Conservation (phyloP, 139 green algal species). For the Chlamydomonas asymmetrica region DNA sequence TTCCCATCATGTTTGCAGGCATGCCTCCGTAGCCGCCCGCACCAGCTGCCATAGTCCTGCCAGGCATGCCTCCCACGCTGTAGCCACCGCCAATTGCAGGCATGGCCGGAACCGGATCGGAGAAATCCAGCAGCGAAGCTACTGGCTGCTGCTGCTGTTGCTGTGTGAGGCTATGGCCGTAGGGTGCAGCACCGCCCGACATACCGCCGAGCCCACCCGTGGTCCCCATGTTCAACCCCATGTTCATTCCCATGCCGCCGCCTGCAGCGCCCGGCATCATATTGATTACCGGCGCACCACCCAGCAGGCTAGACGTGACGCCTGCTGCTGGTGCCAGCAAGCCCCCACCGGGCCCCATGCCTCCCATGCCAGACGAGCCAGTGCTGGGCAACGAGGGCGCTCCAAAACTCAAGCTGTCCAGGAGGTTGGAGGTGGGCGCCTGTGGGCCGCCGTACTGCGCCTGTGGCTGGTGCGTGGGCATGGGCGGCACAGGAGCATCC, state of each 20-base stretch:
- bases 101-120: too few relatives aligned
- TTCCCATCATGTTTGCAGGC: neutral
- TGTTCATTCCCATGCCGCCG: neutral
- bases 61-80: neutral
- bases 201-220: neutral
- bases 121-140: too few relatives aligned
- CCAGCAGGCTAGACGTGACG: neutral
- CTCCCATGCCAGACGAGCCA: neutral
- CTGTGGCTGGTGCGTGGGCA: neutral
- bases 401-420: neutral
- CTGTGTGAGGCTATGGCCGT: too few relatives aligned
- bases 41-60: neutral
- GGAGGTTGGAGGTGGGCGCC: neutral
- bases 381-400: neutral
- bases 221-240: neutral
- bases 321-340: neutral
- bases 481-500: constrained; percentile 5
- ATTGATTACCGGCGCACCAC: too few relatives aligned
- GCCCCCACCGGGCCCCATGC: too few relatives aligned
- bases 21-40: neutral
- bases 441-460: neutral
- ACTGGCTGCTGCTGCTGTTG: neutral
- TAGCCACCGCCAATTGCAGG: neutral
- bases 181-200: neutral
- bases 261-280: too few relatives aligned